These are phyloP conservation scores for Clonostachys sp. DNA, from an alignment of 2,329 filamentous ascomycete genomes.

Conservation along the genomic window DNA sequence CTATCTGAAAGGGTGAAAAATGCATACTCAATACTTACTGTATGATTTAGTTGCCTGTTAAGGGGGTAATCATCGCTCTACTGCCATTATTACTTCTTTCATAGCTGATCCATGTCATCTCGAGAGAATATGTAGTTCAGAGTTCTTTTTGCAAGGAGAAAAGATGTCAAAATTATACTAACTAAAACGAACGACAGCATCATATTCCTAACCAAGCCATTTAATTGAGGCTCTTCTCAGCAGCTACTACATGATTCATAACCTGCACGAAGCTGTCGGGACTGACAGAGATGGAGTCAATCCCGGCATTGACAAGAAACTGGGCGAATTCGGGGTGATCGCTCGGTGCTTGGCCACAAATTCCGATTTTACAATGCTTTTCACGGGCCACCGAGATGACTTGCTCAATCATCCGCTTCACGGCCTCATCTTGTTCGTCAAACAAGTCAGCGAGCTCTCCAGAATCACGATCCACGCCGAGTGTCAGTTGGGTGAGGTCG, in stretches of 20 bases:
- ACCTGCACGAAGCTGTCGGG: slow-evolving; percentile 30
- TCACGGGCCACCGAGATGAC: slow-evolving; percentile 20
- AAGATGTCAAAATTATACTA: too few relatives aligned
- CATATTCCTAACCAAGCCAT: too few relatives aligned
- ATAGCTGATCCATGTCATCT: too few relatives aligned
- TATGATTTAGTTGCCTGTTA: too few relatives aligned
- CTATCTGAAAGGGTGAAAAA: too few relatives aligned
- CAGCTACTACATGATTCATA: slow-evolving; percentile 20
- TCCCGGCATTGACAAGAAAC: slow-evolving; percentile 26
- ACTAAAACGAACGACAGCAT: too few relatives aligned
- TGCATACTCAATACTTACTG: too few relatives aligned
- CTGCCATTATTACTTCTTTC: too few relatives aligned
- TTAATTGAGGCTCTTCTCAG: slow-evolving; percentile 2
- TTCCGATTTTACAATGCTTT: slow-evolving; percentile 26
- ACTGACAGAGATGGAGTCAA: slow-evolving; percentile 30
- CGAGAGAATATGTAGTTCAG: too few relatives aligned
- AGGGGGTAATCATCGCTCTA: too few relatives aligned
- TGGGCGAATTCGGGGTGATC: slow-evolving; percentile 29
- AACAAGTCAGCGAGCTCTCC: slow-evolving; percentile 26
- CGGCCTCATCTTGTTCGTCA: slow-evolving; percentile 29
- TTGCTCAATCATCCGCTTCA: slow-evolving; percentile 29
- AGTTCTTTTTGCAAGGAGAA: too few relatives aligned
- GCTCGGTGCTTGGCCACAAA: slow-evolving; percentile 31
- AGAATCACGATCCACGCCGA: slow-evolving; percentile 30
- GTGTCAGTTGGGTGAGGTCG: slow-evolving; percentile 30